Conservation (phyloP, 2,329 filamentous ascomycete genomes). For the Sclerotinia trifoliorum region DNA sequence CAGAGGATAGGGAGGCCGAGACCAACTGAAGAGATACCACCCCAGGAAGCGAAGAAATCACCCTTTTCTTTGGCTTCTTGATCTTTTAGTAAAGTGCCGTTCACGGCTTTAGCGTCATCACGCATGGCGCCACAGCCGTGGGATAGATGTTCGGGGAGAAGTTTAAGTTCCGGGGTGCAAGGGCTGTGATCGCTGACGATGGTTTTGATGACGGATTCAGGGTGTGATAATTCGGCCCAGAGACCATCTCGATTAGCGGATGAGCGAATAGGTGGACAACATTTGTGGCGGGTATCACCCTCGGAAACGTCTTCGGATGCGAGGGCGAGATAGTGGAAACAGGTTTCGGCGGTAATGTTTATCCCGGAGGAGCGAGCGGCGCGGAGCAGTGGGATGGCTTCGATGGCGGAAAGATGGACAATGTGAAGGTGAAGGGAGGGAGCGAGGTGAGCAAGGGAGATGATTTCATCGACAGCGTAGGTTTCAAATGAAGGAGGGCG, state of each 20-base stretch:
- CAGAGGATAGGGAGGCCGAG: slow-evolving; percentile 84
- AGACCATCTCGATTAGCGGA: slow-evolving; percentile 60
- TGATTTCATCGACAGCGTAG: slow-evolving; percentile 82
- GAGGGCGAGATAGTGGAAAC: slow-evolving; percentile 71
- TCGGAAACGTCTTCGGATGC: slow-evolving; percentile 64
- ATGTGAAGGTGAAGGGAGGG: slow-evolving; percentile 87
- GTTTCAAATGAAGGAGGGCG: slow-evolving; percentile 89
- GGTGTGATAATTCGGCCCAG: slow-evolving; percentile 74
- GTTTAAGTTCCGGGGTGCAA: slow-evolving; percentile 91
- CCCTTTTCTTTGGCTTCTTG: slow-evolving; percentile 52
- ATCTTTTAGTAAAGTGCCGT: slow-evolving; percentile 35
- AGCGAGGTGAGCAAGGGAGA: slow-evolving; percentile 76
- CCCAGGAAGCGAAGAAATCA: slow-evolving; percentile 96
- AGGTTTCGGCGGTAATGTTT: slow-evolving; percentile 74
- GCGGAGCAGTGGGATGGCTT: slow-evolving; percentile 65
- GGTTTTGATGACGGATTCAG: slow-evolving; percentile 81
- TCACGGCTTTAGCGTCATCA: slow-evolving; percentile 30
- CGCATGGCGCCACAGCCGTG: slow-evolving; percentile 38
- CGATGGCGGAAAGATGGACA: slow-evolving; percentile 67
- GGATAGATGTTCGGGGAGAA: slow-evolving; percentile 67
- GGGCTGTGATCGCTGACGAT: slow-evolving; percentile 95
- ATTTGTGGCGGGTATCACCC: slow-evolving; percentile 72
- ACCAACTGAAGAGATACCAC: slow-evolving; percentile 91
- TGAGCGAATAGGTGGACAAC: slow-evolving; percentile 68
- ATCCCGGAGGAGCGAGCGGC: slow-evolving; percentile 60